These are phyloP conservation scores for Rhodotorula sp. DNA, from an alignment of 1,284 basidiomycete genomes.

Conservation along the genomic window DNA sequence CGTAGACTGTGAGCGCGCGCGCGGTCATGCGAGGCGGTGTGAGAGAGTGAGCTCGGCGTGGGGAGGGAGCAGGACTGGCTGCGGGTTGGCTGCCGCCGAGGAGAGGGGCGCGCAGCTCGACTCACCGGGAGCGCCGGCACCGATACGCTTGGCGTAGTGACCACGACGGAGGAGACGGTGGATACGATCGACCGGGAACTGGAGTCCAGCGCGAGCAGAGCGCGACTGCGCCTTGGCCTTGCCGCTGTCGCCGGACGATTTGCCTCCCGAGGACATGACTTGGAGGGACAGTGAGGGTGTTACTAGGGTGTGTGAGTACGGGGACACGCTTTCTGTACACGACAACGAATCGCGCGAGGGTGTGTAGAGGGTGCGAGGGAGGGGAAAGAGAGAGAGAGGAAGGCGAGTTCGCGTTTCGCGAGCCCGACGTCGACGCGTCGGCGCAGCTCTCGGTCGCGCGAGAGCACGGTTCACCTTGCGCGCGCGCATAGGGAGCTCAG, in stretches of 20 bases:
- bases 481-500: too few relatives aligned
- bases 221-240: neutral
- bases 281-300: slow-evolving; percentile 53
- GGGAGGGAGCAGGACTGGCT: neutral
- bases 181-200: slow-evolving; percentile 57
- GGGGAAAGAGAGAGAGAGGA: too few relatives aligned
- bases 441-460: too few relatives aligned
- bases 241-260: slow-evolving; percentile 56
- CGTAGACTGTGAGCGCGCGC: slow-evolving; percentile 64
- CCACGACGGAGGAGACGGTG: slow-evolving; percentile 79
- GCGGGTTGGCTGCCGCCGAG: too few relatives aligned
- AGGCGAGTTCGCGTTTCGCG: too few relatives aligned
- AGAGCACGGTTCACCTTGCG: too few relatives aligned
- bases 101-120: neutral
- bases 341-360: too few relatives aligned
- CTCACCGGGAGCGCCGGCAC: slow-evolving; percentile 71
- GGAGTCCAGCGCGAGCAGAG: slow-evolving; percentile 66
- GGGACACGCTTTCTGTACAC: too few relatives aligned
- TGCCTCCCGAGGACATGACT: slow-evolving; percentile 49
- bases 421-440: too few relatives aligned
- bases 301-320: neutral
- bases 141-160: slow-evolving; percentile 64
- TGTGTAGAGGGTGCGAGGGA: too few relatives aligned
- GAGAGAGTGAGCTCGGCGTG: neutral
- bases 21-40: neutral